Percentiles rank a stretch among this genome's conserved stretches.
Evolutionary conservation across 1,284 basidiomycete species (phyloP).

Genomic region (Fistulinella cinereoalba): DNA sequence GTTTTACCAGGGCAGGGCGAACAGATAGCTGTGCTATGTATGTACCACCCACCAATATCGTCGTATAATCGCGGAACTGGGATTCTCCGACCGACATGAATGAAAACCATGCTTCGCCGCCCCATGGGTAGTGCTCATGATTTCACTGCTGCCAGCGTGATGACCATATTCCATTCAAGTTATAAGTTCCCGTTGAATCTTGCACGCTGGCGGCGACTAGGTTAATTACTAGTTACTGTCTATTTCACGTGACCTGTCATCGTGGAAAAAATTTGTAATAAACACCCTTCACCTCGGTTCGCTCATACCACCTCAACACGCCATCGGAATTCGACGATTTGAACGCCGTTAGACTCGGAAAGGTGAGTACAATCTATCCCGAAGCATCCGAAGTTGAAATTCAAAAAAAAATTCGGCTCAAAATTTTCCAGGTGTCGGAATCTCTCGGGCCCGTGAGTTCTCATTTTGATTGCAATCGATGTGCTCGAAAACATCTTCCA

Average conservation of each 20-base stretch:
- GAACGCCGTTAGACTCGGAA: background rate
- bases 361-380: background rate
- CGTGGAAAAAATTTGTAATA: constrained; percentile 2
- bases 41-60: too few species aligned
- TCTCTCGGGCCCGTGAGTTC: background rate
- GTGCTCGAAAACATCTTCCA: background rate
- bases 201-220: too few species aligned
- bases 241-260: constrained; percentile 3
- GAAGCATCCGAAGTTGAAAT: background rate
- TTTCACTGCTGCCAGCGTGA: too few species aligned
- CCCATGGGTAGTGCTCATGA: too few species aligned
- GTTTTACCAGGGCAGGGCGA: too few species aligned
- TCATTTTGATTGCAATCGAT: background rate
- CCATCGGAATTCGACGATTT: background rate
- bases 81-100: too few species aligned
- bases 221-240: too few species aligned
- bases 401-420: background rate
- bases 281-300: background rate
- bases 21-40: too few species aligned
- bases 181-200: too few species aligned
- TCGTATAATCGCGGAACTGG: too few species aligned
- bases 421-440: background rate
- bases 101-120: too few species aligned
- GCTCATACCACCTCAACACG: constrained; percentile 1
- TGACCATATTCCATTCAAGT: too few species aligned